A percentile compares a stretch with the other conserved stretches of the same genome.
phyloP scores from a whole-genome alignment of 306 rosid genomes.

The Cyclanthera cordifolia region DNA sequence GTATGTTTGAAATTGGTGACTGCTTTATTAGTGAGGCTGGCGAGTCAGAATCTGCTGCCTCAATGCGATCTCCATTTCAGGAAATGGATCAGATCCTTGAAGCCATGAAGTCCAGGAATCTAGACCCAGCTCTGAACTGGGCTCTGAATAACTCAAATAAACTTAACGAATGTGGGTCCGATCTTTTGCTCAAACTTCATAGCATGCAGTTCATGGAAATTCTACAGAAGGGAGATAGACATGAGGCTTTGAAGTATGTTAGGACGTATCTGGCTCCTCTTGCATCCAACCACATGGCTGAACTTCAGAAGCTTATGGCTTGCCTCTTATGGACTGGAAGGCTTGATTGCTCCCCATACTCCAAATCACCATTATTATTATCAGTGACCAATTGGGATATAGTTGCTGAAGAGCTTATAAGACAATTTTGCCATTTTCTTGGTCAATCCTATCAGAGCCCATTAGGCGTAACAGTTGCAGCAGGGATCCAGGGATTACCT shows the following conservation, averaged over 20 bases:
- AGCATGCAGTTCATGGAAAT: conserved; percentile 54
- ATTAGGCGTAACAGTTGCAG: conserved; percentile 62
- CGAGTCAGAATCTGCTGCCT: conserved; percentile 48
- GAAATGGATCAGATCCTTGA: conserved; percentile 73
- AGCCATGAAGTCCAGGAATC: conserved; percentile 52
- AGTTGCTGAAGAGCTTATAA: conserved; percentile 53
- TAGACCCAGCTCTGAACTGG: conserved; percentile 83
- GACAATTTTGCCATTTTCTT: conserved; percentile 77
- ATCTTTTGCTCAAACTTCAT: conserved; percentile 63
- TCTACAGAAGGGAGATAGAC: conserved; percentile 49
- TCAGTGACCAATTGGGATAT: conserved; percentile 60
- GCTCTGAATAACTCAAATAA: conserved; percentile 45
- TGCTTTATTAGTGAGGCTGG: conserved; percentile 45
- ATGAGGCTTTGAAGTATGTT: conserved; percentile 59
- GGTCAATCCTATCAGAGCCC: conserved; percentile 78
- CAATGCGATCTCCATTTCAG: conserved; percentile 52
- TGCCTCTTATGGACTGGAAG: conserved; percentile 69
- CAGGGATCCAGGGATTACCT: conserved; percentile 73
- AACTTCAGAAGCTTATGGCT: conserved; percentile 66
- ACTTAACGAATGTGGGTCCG: conserved; percentile 58
- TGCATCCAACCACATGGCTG: conserved; percentile 44
- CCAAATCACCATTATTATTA: conserved; percentile 28
- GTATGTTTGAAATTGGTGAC: conserved; percentile 76
- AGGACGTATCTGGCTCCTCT: conserved; percentile 49
- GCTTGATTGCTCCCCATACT: conserved; percentile 69